Percentiles rank a stretch among this genome's conserved stretches.
Conservation (phyloP, 2,329 filamentous ascomycete genomes). For the Fusarium sororula region DNA sequence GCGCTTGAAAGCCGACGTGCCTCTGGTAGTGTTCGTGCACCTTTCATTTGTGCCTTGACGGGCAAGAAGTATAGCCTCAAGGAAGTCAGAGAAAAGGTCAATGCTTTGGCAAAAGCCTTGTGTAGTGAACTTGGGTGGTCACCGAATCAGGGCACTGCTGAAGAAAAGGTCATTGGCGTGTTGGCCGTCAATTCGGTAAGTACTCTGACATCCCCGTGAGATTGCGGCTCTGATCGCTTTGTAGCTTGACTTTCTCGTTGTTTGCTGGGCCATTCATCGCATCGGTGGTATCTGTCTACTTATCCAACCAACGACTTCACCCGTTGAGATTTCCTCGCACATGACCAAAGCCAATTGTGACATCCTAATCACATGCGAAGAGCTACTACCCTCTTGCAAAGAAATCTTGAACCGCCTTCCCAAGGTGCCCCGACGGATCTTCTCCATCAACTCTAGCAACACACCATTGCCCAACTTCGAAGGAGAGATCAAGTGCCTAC, state of each 20-base stretch:
- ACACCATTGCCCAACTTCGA: not conserved
- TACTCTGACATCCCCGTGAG: no score
- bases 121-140: not conserved
- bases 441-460: not conserved
- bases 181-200: not conserved
- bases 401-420: not conserved
- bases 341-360: not conserved
- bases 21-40: not conserved
- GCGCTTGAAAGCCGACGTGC: not conserved
- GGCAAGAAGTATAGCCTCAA: not conserved
- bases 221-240: no score
- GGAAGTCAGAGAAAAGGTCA: not conserved
- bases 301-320: not conserved
- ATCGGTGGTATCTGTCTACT: not conserved
- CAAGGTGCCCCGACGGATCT: rapidly evolving
- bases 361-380: not conserved
- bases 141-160: not conserved
- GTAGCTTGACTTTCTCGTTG: not conserved
- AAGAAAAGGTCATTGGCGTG: not conserved
- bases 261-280: not conserved
- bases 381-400: not conserved
- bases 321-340: not conserved
- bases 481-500: not conserved
- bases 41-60: not conserved
- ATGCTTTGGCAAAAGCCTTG: not conserved